Conservation (phyloP, 805 yeast species). For the Candida loeiensis region DNA sequence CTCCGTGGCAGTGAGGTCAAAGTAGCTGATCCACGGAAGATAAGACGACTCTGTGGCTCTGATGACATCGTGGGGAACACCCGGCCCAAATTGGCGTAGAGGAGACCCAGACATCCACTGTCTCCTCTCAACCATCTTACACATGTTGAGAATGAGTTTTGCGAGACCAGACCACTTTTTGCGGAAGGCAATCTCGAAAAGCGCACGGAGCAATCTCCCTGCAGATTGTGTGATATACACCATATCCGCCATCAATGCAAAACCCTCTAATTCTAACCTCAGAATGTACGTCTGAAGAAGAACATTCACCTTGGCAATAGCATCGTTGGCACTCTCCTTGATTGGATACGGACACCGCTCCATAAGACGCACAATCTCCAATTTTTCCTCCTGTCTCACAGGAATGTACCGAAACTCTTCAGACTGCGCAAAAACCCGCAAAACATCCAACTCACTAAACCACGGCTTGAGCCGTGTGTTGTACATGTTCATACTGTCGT, state of each 20-base stretch:
- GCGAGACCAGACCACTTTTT: conserved; percentile 72
- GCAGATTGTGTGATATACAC: conserved; percentile 90
- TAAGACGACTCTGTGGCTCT: conserved; percentile 74
- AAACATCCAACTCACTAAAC: conserved; percentile 66
- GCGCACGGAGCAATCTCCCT: conserved; percentile 80
- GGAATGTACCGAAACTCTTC: conserved; percentile 84
- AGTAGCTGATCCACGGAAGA: conserved; percentile 78
- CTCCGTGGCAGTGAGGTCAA: conserved; percentile 68
- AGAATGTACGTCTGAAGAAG: conserved; percentile 87
- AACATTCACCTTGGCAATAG: conserved; percentile 73
- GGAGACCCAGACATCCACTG: conserved; percentile 88
- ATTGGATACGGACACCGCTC: conserved; percentile 86
- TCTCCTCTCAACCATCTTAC: conserved; percentile 76
- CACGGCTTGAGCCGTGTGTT: conserved; percentile 60
- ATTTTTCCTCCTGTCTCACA: conserved; percentile 79
- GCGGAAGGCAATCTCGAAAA: conserved; percentile 69
- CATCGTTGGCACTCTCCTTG: conserved; percentile 65
- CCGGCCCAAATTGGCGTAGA: conserved; percentile 68
- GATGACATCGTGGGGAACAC: conserved; percentile 69
- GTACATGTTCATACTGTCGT: conserved; percentile 68
- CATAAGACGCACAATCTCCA: conserved; percentile 64
- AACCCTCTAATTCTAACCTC: conserved; percentile 70
- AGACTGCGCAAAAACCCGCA: conserved; percentile 73
- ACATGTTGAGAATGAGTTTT: conserved; percentile 53
- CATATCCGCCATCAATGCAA: conserved; percentile 92